These are phyloP conservation scores for Phymatotrichopsis omnivora DNA, from an alignment of 2,329 filamentous ascomycete species.

Conservation along the genomic window DNA sequence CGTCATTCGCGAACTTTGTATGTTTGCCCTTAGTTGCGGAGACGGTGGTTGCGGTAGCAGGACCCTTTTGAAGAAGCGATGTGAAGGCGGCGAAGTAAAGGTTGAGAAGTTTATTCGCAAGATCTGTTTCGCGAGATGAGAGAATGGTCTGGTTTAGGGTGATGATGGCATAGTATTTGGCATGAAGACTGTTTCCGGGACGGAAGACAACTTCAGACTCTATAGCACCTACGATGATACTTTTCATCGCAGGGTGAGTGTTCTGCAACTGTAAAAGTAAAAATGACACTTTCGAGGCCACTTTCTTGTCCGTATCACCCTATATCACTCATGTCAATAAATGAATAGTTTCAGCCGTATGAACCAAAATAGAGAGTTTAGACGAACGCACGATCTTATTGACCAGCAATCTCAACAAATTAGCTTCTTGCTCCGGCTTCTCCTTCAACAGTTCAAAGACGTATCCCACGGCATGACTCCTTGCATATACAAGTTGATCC, in stretches of 20 bases:
- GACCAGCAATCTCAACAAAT: constrained; percentile 77
- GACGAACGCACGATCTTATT: constrained; percentile 62
- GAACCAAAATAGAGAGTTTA: not conserved
- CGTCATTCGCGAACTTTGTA: constrained; percentile 43
- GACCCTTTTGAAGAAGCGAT: constrained; percentile 57
- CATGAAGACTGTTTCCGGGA: constrained; percentile 74
- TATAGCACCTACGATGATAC: constrained; percentile 70
- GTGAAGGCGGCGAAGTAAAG: constrained; percentile 92
- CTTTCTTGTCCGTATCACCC: constrained; percentile 89
- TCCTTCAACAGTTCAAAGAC: constrained; percentile 86
- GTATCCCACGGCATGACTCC: constrained; percentile 77
- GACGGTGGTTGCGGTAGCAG: constrained; percentile 39
- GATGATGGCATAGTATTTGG: constrained; percentile 92
- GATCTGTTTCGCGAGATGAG: constrained; percentile 67
- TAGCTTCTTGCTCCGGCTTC: constrained; percentile 95
- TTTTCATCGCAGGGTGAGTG: constrained; percentile 87
- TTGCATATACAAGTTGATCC: constrained; percentile 90
- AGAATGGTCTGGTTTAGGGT: constrained; percentile 95
- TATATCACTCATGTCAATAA: constrained; percentile 1
- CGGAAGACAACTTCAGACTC: constrained; percentile 82
- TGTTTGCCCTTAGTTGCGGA: constrained; percentile 38
- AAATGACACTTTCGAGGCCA: constrained; percentile 86
- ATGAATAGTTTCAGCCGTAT: constrained; percentile 8
- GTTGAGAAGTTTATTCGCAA: constrained; percentile 70
- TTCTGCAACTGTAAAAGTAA: constrained; percentile 84